phyloP scores from a whole-genome alignment of 2,329 filamentous ascomycete species.

The Fusarium sp. region DNA sequence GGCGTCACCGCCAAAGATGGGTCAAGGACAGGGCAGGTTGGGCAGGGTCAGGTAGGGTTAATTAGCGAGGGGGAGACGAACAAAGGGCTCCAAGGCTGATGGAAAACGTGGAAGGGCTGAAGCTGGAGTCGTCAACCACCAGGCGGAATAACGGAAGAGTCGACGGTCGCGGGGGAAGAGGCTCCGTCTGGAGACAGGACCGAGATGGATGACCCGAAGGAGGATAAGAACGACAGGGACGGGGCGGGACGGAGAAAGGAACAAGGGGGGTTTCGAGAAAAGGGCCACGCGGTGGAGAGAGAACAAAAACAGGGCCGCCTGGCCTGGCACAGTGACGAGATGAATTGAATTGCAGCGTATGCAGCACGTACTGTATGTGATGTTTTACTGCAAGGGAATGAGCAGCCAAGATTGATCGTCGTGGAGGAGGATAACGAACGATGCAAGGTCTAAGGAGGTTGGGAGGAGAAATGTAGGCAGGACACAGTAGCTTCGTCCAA shows the following conservation, averaged over 20 bases:
- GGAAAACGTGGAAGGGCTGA: slow-evolving; percentile 26
- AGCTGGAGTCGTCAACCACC: slow-evolving; percentile 12
- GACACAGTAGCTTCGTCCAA: background rate
- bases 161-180: slow-evolving; percentile 43
- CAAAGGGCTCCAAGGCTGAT: slow-evolving; percentile 20
- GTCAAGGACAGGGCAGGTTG: slow-evolving; percentile 35
- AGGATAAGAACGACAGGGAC: slow-evolving; percentile 41
- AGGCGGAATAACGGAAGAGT: slow-evolving; percentile 32
- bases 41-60: slow-evolving; percentile 12
- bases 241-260: slow-evolving; percentile 32
- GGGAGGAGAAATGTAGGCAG: background rate
- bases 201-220: slow-evolving; percentile 41
- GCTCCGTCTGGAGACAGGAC: slow-evolving; percentile 46
- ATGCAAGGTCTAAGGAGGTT: slow-evolving; percentile 8
- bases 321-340: slow-evolving; percentile 12
- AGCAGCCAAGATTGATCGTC: slow-evolving; percentile 6
- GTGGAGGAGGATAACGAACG: background rate
- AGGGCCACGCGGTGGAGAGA: slow-evolving; percentile 34
- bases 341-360: slow-evolving; percentile 6
- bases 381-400: background rate
- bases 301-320: slow-evolving; percentile 10
- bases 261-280: slow-evolving; percentile 7
- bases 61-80: slow-evolving; percentile 17
- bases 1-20: slow-evolving; percentile 44
- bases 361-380: slow-evolving; percentile 10